Evolutionary conservation across 345 rosid species (phyloP), one percentile per base, ranked within the genome.

Genomic region (Eucalyptus melliodora): DNA sequence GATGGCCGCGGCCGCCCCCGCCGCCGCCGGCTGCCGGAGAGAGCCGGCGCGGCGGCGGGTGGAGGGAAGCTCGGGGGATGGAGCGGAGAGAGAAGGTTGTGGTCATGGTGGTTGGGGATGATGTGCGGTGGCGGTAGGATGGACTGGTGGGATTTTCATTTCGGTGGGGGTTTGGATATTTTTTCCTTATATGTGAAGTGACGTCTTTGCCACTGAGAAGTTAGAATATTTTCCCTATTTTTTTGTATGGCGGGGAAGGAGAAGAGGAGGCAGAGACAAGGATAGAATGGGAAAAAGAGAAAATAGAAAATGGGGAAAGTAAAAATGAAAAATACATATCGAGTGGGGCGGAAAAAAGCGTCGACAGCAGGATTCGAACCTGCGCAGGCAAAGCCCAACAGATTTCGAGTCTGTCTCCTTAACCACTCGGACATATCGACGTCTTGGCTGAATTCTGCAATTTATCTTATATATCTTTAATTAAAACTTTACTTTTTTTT

Each of bases 301-400:
- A 16, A 26, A 49, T 2, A 2, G 37, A 3, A 26, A 65, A 37
- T 9, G 23, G 15, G 42, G 13, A n/a, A 69, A 27, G 6, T 42
- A 83, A 50, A 13, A 34, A 17, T 17, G 11, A 34, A 72, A 34
- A n/a, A 27, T 27, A 12, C 3, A 60, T 4, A 56, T 9, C 62
- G 31, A 27, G 31, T 0, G 6, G 31, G 23, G 23, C 10, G 11
- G 5, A 8, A 3, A 40, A 77, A 21, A 3, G 1, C 99, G 98
- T 97, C 99, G 96, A 95, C 96, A 96, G 97, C 97, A 97, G 99
- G 98, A 98, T 97, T 98, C 99, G 98, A 97, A 97, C 98, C 99
- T 96, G 98, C 98, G 98, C 99, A 94, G 98, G 98, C 98, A 95
- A 1, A 91, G 99, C 98, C 99, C 98, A 98, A 96, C 96, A 95